Evolutionary conservation across 108 stramenopile genomes (phyloP).

Genomic region (Epipyxis sp.): DNA sequence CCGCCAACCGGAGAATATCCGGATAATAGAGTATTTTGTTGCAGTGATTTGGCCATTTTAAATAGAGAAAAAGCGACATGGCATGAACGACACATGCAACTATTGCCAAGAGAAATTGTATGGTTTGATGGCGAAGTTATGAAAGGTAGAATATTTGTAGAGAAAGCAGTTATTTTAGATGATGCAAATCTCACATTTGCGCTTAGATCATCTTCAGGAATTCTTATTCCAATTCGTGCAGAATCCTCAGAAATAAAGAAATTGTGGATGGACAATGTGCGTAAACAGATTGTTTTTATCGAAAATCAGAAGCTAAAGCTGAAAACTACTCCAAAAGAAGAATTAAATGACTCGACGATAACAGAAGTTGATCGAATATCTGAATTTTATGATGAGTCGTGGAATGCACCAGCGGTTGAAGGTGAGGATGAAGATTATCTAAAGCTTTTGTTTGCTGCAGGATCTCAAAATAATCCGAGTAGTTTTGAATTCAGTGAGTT

Average conservation of each 20-base stretch:
- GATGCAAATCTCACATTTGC: background rate
- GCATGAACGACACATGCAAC: background rate
- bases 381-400: background rate
- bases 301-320: background rate
- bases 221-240: background rate
- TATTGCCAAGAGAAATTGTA: background rate
- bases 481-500: constrained; percentile 8
- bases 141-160: constrained; percentile 2
- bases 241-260: background rate
- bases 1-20: constrained; percentile 24
- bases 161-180: constrained; percentile 3
- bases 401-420: background rate
- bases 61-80: background rate
- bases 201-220: background rate
- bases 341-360: background rate
- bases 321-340: background rate
- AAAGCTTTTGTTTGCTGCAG: background rate
- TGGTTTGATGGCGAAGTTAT: background rate
- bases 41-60: background rate
- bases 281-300: background rate
- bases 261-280: constrained; percentile 1
- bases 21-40: background rate
- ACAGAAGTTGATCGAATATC: background rate
- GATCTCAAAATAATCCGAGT: background rate
- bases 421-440: constrained; percentile 24